Conservation (phyloP, 306 rosid species). For the Carpinus fangiana region DNA sequence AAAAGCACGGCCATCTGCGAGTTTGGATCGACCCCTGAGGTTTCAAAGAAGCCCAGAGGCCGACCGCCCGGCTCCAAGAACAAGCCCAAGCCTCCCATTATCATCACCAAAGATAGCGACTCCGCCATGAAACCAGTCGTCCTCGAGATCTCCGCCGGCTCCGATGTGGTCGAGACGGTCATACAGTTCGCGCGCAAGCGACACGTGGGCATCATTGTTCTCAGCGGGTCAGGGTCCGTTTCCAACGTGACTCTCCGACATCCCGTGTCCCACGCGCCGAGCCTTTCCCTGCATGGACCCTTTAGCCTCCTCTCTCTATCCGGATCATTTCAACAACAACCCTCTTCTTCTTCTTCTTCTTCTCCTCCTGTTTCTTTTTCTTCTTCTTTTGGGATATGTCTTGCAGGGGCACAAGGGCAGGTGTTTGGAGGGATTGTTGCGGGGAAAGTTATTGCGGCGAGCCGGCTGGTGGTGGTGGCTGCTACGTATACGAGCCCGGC, state of each 20-base stretch:
- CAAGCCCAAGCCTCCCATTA: conserved; percentile 54
- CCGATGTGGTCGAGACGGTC: conserved; percentile 45
- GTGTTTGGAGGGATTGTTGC: conserved; percentile 61
- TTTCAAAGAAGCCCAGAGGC: conserved; percentile 45
- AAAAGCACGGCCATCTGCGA: background rate
- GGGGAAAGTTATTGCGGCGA: conserved; percentile 44
- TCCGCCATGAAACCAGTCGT: conserved; percentile 27
- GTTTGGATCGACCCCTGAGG: background rate
- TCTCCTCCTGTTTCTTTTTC: background rate
- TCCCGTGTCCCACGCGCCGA: conserved; percentile 16
- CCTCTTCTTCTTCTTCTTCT: background rate
- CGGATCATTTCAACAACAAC: conserved; percentile 25
- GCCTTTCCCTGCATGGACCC: conserved; percentile 36
- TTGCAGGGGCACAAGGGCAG: conserved; percentile 44
- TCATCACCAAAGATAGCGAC: conserved; percentile 31
- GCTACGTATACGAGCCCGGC: conserved; percentile 31
- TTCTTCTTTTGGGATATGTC: conserved; percentile 37
- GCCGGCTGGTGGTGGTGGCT: conserved; percentile 37
- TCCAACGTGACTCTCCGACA: conserved; percentile 39
- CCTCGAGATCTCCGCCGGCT: conserved; percentile 48
- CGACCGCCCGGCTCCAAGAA: conserved; percentile 73
- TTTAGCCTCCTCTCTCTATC: conserved; percentile 34
- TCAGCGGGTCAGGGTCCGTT: conserved; percentile 44
- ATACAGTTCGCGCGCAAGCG: conserved; percentile 34
- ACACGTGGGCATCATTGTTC: conserved; percentile 30